These are phyloP conservation scores for Fusarium graminum DNA, from an alignment of 2,329 filamentous ascomycete species.

Conservation along the genomic window DNA sequence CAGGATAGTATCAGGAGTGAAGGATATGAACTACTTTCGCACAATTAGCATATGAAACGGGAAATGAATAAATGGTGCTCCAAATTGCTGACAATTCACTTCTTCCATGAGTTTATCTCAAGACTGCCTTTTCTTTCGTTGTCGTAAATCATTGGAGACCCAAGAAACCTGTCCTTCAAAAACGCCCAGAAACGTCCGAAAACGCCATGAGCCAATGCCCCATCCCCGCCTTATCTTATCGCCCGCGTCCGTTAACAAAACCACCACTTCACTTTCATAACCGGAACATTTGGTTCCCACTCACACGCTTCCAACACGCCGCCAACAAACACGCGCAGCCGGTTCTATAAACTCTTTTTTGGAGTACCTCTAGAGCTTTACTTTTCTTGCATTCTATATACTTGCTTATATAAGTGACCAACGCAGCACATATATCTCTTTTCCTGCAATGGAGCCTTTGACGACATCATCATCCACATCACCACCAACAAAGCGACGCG, in stretches of 20 bases:
- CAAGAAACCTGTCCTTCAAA: slow-evolving; percentile 5
- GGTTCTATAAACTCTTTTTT: background rate
- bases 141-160: slow-evolving; percentile 27
- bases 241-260: slow-evolving; percentile 37
- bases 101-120: slow-evolving; percentile 11
- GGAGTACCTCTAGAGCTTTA: background rate
- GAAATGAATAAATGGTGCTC: background rate
- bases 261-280: slow-evolving; percentile 31
- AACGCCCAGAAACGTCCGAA: slow-evolving; percentile 1
- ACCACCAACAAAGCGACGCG: slow-evolving; percentile 63
- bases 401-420: background rate
- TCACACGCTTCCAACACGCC: slow-evolving; percentile 34
- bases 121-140: background rate
- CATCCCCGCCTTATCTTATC: slow-evolving; percentile 42
- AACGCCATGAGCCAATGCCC: slow-evolving; percentile 7
- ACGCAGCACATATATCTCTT: background rate
- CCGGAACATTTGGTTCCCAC: slow-evolving; percentile 27
- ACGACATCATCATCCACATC: slow-evolving; percentile 41
- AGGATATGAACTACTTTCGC: background rate
- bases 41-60: background rate
- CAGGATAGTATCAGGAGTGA: background rate
- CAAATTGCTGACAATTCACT: background rate
- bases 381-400: background rate
- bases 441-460: slow-evolving; percentile 42
- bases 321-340: slow-evolving; percentile 2